Percentiles rank a stretch among this genome's conserved stretches.
Evolutionary conservation across 192 early-diverging fungal genomes (phyloP).

Genomic region (Linnemannia zychae): DNA sequence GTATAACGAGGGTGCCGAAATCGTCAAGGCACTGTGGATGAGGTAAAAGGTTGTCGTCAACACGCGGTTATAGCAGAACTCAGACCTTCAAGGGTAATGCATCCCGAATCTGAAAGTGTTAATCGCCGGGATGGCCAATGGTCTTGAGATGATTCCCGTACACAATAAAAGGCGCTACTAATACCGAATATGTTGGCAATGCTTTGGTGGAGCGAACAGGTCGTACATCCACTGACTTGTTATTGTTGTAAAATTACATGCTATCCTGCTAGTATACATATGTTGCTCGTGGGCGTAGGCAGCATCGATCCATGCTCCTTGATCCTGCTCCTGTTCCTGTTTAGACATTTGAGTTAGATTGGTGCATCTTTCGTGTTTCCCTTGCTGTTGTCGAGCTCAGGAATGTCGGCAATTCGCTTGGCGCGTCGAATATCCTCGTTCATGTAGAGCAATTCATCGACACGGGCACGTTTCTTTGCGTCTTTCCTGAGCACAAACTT

Average conservation of each 20-base stretch:
- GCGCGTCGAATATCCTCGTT: constrained; percentile 83
- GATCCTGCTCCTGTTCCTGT: neutral
- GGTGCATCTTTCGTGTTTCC: constrained; percentile 42
- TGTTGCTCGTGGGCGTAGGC: neutral
- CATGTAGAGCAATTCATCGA: constrained; percentile 85
- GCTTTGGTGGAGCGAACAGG: neutral
- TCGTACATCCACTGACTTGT: neutral
- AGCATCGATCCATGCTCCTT: neutral
- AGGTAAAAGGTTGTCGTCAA: constrained; percentile 1
- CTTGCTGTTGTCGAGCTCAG: constrained; percentile 51
- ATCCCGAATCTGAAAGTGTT: neutral
- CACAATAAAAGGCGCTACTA: neutral
- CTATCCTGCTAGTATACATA: neutral
- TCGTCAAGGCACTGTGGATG: constrained; percentile 1
- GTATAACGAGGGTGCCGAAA: neutral
- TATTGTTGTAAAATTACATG: constrained; percentile 23
- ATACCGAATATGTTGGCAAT: neutral
- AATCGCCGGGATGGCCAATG: neutral
- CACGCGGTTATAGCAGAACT: constrained; percentile 5
- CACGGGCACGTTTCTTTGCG: constrained; percentile 86
- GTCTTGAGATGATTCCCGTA: constrained; percentile 10
- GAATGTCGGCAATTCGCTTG: constrained; percentile 55
- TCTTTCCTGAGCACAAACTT: constrained; percentile 82
- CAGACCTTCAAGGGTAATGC: constrained; percentile 3
- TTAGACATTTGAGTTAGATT: neutral